A percentile compares a stretch with the other conserved stretches of the same genome.
These are phyloP conservation scores for Margaritispora aquatica DNA, from an alignment of 495 filamentous ascomycete species.

Conservation along the genomic window DNA sequence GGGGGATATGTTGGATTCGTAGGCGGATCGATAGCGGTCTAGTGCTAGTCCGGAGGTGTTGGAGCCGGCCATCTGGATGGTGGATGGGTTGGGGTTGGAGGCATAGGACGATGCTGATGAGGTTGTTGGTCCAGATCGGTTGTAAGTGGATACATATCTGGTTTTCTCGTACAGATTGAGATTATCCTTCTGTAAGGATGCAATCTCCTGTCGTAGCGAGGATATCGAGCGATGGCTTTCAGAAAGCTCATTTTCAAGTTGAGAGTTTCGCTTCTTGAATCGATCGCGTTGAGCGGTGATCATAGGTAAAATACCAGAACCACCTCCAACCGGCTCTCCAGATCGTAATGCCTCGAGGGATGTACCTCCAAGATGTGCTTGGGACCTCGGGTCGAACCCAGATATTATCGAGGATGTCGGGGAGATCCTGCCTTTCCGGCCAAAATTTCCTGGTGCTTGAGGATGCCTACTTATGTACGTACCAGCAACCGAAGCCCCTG, in stretches of 20 bases:
- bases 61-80: slow-evolving; percentile 54
- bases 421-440: slow-evolving; percentile 64
- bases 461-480: slow-evolving; percentile 82
- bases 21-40: slow-evolving; percentile 86
- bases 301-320: slow-evolving; percentile 93
- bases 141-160: slow-evolving; percentile 90
- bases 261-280: slow-evolving; percentile 92
- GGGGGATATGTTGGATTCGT: slow-evolving; percentile 90
- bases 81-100: slow-evolving; percentile 66
- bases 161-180: slow-evolving; percentile 97
- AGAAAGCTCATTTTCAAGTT: slow-evolving; percentile 86
- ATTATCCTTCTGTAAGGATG: slow-evolving; percentile 92
- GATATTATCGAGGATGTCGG: slow-evolving; percentile 97
- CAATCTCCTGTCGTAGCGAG: slow-evolving; percentile 82
- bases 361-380: slow-evolving; percentile 28
- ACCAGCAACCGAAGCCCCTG: slow-evolving; percentile 85
- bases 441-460: slow-evolving; percentile 46
- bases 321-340: slow-evolving; percentile 71
- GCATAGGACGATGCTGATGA: slow-evolving; percentile 68
- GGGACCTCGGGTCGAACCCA: slow-evolving; percentile 69
- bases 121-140: slow-evolving; percentile 47
- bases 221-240: slow-evolving; percentile 77
- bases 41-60: slow-evolving; percentile 44
- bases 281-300: slow-evolving; percentile 95
- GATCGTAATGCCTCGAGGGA: slow-evolving; percentile 36